Evolutionary conservation across 2,329 filamentous ascomycete genomes (phyloP).

Genomic region (Colletotrichum costaricense): DNA sequence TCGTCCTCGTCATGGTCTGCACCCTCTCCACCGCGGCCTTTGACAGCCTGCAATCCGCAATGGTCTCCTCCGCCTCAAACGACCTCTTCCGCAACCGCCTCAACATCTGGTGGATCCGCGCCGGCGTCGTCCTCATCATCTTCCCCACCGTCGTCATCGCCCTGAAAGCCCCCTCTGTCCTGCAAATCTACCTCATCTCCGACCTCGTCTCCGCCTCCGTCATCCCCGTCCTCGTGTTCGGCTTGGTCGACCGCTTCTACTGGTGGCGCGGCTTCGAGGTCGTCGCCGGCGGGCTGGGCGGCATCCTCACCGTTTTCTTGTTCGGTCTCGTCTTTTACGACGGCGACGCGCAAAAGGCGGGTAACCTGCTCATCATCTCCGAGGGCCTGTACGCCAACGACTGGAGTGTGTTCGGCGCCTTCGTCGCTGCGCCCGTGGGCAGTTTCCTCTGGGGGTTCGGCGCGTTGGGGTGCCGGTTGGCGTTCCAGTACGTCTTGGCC

Average conservation of each 20-base stretch:
- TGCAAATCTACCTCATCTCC: conserved; percentile 86
- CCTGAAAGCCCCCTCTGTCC: conserved; percentile 77
- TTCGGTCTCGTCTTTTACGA: conserved; percentile 88
- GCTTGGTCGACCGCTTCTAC: conserved; percentile 72
- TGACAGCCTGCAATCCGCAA: conserved; percentile 83
- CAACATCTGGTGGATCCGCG: conserved; percentile 79
- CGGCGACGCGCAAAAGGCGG: conserved; percentile 71
- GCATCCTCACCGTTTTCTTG: conserved; percentile 82
- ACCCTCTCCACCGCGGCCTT: conserved; percentile 82
- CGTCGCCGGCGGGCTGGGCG: conserved; percentile 80
- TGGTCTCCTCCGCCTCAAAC: conserved; percentile 87
- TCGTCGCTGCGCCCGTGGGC: conserved; percentile 82
- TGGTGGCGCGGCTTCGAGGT: conserved; percentile 87
- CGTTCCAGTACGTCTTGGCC: conserved; percentile 67
- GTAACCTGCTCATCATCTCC: conserved; percentile 76
- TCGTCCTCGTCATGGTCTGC: conserved; percentile 85
- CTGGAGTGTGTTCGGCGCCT: conserved; percentile 87
- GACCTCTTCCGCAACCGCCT: conserved; percentile 87
- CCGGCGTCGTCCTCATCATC: conserved; percentile 76
- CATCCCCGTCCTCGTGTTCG: conserved; percentile 81
- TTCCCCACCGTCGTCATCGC: conserved; percentile 80
- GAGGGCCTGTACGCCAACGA: conserved; percentile 80
- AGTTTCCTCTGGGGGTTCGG: conserved; percentile 77
- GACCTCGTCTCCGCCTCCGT: conserved; percentile 82
- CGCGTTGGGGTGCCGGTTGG: conserved; percentile 70